These are phyloP conservation scores for Globisporangium irregulare DNA, from an alignment of 352 stramenopile genomes.

Conservation along the genomic window DNA sequence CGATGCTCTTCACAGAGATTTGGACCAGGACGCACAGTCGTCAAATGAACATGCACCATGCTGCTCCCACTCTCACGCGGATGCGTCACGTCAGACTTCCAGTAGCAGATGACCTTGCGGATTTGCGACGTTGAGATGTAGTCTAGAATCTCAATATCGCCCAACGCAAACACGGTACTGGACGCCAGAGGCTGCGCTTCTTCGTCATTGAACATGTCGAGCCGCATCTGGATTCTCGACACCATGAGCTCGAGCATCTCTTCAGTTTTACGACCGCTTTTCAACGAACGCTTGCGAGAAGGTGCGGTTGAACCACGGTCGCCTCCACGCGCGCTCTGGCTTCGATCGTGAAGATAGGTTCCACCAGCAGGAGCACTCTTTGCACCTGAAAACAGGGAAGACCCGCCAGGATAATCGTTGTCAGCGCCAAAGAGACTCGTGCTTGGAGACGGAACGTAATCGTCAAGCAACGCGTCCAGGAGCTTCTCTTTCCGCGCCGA, in stretches of 20 bases:
- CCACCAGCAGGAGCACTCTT: conserved; percentile 33
- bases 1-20: conserved; percentile 84
- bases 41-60: conserved; percentile 78
- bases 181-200: conserved; percentile 69
- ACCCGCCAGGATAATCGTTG: conserved; percentile 19
- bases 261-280: conserved; percentile 82
- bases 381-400: conserved; percentile 37
- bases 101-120: conserved; percentile 89
- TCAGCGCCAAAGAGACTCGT: conserved; percentile 50
- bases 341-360: conserved; percentile 32
- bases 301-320: conserved; percentile 8
- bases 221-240: conserved; percentile 75
- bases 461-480: conserved; percentile 73
- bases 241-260: conserved; percentile 87
- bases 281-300: conserved; percentile 58
- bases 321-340: neutral
- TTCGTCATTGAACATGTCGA: conserved; percentile 83
- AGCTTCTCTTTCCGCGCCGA: conserved; percentile 63
- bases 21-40: conserved; percentile 70
- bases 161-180: conserved; percentile 69
- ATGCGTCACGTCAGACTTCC: conserved; percentile 83
- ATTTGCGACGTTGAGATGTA: conserved; percentile 90
- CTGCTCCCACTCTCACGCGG: conserved; percentile 81
- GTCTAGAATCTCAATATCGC: conserved; percentile 82
- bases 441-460: conserved; percentile 72